Evolutionary conservation across 176 grass and related monocot genomes (phyloP).

Genomic region (Phoenix dactylifera): DNA sequence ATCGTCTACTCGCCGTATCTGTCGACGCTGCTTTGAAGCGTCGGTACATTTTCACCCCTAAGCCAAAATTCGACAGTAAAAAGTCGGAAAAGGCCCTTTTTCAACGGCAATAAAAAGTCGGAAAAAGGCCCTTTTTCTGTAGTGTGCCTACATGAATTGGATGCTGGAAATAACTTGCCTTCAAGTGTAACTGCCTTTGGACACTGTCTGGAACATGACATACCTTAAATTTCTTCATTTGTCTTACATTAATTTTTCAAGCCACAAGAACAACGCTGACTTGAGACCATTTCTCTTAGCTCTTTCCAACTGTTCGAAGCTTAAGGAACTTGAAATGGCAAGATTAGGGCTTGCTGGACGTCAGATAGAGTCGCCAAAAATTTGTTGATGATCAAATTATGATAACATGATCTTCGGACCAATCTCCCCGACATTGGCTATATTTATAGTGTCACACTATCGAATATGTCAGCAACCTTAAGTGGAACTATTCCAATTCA

Average conservation of each 20-base stretch:
- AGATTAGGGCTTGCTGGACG: constrained; percentile 31
- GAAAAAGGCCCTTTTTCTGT: too few species aligned
- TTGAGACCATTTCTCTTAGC: constrained; percentile 56
- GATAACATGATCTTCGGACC: constrained; percentile 49
- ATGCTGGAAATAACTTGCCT: constrained; percentile 53
- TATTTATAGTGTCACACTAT: constrained; percentile 39
- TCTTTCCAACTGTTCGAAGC: constrained; percentile 35
- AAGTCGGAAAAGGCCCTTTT: too few species aligned
- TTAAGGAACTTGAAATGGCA: constrained; percentile 48
- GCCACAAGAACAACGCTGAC: constrained; percentile 48
- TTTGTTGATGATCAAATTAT: constrained; percentile 38
- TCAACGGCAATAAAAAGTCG: too few species aligned
- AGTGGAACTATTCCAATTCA: constrained; percentile 50
- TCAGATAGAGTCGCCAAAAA: constrained; percentile 17
- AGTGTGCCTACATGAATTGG: constrained; percentile 9
- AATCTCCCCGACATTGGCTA: constrained; percentile 44
- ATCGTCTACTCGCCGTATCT: too few species aligned
- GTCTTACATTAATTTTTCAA: constrained; percentile 34
- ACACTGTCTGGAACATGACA: constrained; percentile 22
- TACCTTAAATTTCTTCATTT: constrained; percentile 31
- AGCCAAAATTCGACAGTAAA: too few species aligned
- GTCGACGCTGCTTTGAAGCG: too few species aligned
- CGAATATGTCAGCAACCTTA: constrained; percentile 67
- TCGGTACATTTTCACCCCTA: too few species aligned
- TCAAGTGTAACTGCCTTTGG: constrained; percentile 32